Conservation (phyloP, 257 asterid species). For the Solanum appendiculatum region DNA sequence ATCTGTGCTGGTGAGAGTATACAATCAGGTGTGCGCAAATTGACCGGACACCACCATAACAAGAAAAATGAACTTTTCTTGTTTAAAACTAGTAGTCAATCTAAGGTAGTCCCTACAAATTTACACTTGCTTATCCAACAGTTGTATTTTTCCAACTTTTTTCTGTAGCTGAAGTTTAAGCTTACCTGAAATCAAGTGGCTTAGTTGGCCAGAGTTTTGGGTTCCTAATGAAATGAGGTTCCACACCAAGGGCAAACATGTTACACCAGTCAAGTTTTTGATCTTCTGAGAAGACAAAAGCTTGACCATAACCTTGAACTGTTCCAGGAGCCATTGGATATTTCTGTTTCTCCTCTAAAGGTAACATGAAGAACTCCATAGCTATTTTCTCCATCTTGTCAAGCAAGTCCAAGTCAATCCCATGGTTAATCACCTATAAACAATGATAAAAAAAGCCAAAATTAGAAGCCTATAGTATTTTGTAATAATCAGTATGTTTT, state of each 20-base stretch:
- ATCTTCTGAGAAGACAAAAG: conserved; percentile 88
- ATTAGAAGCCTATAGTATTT: neutral
- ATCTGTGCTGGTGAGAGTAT: neutral
- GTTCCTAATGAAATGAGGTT: conserved; percentile 50
- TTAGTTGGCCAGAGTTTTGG: conserved; percentile 81
- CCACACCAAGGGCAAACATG: conserved; percentile 96
- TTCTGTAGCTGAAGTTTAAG: neutral
- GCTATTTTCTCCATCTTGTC: conserved; percentile 67
- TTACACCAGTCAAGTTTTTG: conserved; percentile 97
- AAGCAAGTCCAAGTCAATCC: conserved; percentile 49
- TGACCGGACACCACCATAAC: neutral
- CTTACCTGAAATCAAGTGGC: conserved; percentile 67
- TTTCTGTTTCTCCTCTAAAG: conserved; percentile 88
- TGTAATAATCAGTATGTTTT: neutral
- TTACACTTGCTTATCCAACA: neutral
- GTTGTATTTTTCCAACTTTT: neutral
- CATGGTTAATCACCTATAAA: conserved; percentile 75
- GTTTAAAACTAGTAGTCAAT: neutral
- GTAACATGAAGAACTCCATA: conserved; percentile 70
- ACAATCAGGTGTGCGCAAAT: neutral
- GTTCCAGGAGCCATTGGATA: conserved; percentile 90
- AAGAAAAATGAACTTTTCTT: neutral
- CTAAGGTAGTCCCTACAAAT: neutral
- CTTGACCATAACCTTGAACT: conserved; percentile 95
- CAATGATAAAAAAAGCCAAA: neutral